A percentile compares a stretch with the other conserved stretches of the same genome.
Conservation (phyloP, 768 basidiomycete genomes). For the Polyporus arcularius region DNA sequence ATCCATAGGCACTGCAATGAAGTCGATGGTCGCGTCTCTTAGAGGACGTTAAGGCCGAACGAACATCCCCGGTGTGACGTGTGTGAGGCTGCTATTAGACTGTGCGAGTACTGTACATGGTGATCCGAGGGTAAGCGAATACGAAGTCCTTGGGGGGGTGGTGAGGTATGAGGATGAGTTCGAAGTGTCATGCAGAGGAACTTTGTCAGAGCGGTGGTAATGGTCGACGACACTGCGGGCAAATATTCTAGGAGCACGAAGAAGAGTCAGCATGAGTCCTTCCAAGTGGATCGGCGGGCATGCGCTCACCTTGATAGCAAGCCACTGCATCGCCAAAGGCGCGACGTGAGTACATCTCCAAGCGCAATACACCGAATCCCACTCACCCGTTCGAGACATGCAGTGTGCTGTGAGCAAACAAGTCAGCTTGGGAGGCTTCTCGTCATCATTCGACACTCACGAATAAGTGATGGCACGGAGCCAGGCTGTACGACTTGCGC, state of each 20-base stretch:
- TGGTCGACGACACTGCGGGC: constrained; percentile 86
- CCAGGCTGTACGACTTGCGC: constrained; percentile 72
- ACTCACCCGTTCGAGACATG: constrained; percentile 77
- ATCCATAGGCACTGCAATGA: constrained; percentile 19
- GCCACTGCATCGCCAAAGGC: constrained; percentile 45
- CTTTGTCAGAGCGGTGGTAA: constrained; percentile 68
- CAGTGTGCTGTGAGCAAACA: constrained; percentile 62
- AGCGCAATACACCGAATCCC: background rate
- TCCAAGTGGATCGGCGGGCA: background rate
- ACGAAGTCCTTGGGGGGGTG: too few relatives aligned
- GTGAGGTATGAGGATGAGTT: background rate
- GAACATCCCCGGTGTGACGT: background rate
- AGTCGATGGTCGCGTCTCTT: constrained; percentile 8
- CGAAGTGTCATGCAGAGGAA: background rate
- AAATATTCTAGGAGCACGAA: constrained; percentile 64
- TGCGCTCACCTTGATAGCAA: constrained; percentile 47
- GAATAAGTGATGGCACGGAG: constrained; percentile 89
- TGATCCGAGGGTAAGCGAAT: background rate
- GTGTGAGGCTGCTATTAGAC: background rate
- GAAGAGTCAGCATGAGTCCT: background rate
- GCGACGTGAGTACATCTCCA: constrained; percentile 23
- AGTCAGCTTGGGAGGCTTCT: background rate
- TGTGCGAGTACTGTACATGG: background rate
- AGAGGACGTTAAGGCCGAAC: background rate
- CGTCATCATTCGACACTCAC: constrained; percentile 44